Base-by-base conservation (phyloP, 1,284 basidiomycete genomes). In the Entoloma clypeatum region DNA sequence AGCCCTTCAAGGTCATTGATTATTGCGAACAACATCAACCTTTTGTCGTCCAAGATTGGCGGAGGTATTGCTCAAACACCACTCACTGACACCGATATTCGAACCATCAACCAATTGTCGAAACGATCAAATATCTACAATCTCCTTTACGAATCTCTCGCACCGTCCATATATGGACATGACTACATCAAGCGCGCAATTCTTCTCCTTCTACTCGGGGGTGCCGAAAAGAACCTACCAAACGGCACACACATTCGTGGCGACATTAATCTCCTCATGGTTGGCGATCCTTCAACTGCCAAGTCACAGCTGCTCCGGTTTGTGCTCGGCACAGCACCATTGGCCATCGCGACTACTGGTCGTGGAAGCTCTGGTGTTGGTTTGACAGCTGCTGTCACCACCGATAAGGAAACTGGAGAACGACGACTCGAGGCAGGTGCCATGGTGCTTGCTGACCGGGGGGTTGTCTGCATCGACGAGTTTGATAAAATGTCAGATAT, bases 401-500 rank as follows among this genome's bases (percentile, higher is more conserved):
- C 89, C 2, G 96, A 99, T 69, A 90, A 89, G 64, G 96, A 99
- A 61, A 99, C 96, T 11, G 90, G 91, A 43, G 96, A 99, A 62
- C 81, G 96, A 42, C 75, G 95, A 45, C 78, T 99, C 34, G 96
- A 99, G 69, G 96, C 95, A 6, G 96, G 96, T 45, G 96, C 96
- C 9, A 99, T 99, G 96, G 96, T 99, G 23, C 81, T 99, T 34
- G 96, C 96, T n/a, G 96, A 99, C 64, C 84, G 94, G 48, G 96
- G 96, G 14, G 93, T 99, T 9, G 95, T 99, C 33, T 99, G 95
- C 67, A 99, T 99, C 56, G 96, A 99, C 66, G 95, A 99, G 67
- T 99, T 99, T 58, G 95, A 99, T 77, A 99, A 99, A 65, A 99
- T 99, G 95, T 93, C 90, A 22, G 96, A 99, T 56, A 78, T 97